phyloP scores from a whole-genome alignment of 768 basidiomycete genomes.

The Leucosporidium creatinivorum region DNA sequence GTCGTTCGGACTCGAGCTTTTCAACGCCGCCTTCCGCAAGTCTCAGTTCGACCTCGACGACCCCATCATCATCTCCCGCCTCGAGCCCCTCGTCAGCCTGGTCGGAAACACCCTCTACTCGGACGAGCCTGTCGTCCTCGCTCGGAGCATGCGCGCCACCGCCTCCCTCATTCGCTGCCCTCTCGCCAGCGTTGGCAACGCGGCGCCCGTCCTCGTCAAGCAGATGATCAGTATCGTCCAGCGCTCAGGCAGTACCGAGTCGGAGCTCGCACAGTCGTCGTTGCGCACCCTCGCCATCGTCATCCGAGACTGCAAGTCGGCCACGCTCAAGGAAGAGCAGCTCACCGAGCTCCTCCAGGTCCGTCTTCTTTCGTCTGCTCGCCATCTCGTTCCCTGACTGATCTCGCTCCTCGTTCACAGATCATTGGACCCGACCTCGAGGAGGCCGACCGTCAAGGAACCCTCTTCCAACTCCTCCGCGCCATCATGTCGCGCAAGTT shows the following conservation, averaged over 20 bases:
- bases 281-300: constrained; percentile 78
- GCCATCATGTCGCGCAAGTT: constrained; percentile 86
- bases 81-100: constrained; percentile 76
- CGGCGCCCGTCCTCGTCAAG: constrained; percentile 70
- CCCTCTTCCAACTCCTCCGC: constrained; percentile 79
- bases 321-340: constrained; percentile 81
- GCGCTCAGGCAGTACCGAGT: constrained; percentile 75
- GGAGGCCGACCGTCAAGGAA: constrained; percentile 72
- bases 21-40: constrained; percentile 76
- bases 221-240: constrained; percentile 78
- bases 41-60: constrained; percentile 80
- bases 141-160: constrained; percentile 67
- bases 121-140: constrained; percentile 62
- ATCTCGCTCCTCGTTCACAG: constrained; percentile 42
- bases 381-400: background rate
- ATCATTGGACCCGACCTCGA: constrained; percentile 83
- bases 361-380: background rate
- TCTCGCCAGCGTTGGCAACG: constrained; percentile 61
- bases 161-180: constrained; percentile 79
- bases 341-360: constrained; percentile 57
- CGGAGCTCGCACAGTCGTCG: constrained; percentile 79
- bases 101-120: constrained; percentile 92
- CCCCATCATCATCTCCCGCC: constrained; percentile 60
- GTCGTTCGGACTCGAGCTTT: constrained; percentile 81
- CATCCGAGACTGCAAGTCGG: constrained; percentile 76